Evolutionary conservation across 768 basidiomycete genomes (phyloP).

Genomic region (Lanmaoa pseudosensibilis): DNA sequence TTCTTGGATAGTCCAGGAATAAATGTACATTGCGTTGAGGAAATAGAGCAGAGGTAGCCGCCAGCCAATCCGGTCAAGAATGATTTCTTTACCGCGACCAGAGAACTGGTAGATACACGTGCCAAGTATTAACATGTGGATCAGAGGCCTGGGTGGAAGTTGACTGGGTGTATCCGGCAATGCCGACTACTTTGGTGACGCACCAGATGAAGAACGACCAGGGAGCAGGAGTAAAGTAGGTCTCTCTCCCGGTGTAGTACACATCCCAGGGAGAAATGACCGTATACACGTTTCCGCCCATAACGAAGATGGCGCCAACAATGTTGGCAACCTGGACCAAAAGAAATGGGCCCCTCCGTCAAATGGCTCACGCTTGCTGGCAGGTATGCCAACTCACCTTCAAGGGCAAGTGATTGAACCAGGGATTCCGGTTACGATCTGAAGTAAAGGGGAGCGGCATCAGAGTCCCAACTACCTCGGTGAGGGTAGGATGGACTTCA

Average conservation of each 20-base stretch:
- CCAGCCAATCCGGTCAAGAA: conserved; percentile 68
- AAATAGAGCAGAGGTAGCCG: conserved; percentile 61
- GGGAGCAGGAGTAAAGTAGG: conserved; percentile 66
- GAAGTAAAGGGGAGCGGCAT: conserved; percentile 29
- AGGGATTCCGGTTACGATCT: conserved; percentile 29
- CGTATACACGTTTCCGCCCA: conserved; percentile 62
- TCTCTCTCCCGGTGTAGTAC: conserved; percentile 52
- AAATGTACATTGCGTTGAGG: conserved; percentile 65
- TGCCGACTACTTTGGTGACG: conserved; percentile 10
- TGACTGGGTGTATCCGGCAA: background rate
- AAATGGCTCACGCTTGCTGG: background rate
- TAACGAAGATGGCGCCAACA: conserved; percentile 52
- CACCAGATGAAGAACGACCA: conserved; percentile 66
- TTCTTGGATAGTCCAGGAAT: conserved; percentile 54
- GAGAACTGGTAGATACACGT: conserved; percentile 63
- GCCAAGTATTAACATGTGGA: conserved; percentile 66
- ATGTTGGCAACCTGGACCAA: conserved; percentile 50
- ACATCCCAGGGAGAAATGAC: conserved; percentile 53
- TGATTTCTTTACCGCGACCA: conserved; percentile 50
- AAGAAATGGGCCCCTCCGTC: conserved; percentile 3
- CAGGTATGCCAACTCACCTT: conserved; percentile 42
- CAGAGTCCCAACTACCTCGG: background rate
- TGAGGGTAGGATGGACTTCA: conserved; percentile 14
- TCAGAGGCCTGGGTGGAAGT: conserved; percentile 45
- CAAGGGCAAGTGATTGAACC: conserved; percentile 52